phyloP scores from a whole-genome alignment of 306 rosid genomes.

The Cucurbita ficifolia region DNA sequence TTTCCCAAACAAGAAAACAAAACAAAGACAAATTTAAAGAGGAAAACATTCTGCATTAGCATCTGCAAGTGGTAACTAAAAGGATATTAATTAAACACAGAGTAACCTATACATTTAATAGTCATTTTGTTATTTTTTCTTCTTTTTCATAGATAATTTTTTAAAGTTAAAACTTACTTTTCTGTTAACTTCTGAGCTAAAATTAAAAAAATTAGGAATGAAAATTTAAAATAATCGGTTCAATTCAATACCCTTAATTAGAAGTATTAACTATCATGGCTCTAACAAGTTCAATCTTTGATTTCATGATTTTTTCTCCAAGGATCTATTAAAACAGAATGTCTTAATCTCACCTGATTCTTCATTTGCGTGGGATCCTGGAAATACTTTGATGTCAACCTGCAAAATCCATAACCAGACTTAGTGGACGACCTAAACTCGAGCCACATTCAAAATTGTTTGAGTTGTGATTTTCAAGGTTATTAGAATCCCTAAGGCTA shows the following conservation, averaged over 20 bases:
- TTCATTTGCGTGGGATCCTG: slow-evolving; percentile 92
- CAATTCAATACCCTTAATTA: not conserved
- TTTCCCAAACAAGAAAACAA: not conserved
- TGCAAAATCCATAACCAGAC: slow-evolving; percentile 9
- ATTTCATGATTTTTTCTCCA: not conserved
- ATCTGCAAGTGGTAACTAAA: not conserved
- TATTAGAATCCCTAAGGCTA: not conserved
- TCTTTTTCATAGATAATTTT: too few species aligned
- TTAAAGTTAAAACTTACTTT: too few species aligned
- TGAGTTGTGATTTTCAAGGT: not conserved
- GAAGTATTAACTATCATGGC: not conserved
- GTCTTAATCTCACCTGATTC: slow-evolving; percentile 51
- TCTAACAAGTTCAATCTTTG: not conserved
- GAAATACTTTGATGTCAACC: slow-evolving; percentile 95
- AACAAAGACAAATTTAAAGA: not conserved
- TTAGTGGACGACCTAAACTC: not conserved
- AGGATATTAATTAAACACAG: too few species aligned
- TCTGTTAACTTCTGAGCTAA: too few species aligned
- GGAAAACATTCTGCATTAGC: not conserved
- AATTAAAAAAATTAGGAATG: too few species aligned
- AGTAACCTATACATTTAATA: too few species aligned
- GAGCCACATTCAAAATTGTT: not conserved
- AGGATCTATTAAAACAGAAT: not conserved
- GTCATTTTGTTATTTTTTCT: too few species aligned
- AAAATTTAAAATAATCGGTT: not conserved